Evolutionary conservation across 2,329 filamentous ascomycete species (phyloP).

Genomic region (Alternaria dauci): DNA sequence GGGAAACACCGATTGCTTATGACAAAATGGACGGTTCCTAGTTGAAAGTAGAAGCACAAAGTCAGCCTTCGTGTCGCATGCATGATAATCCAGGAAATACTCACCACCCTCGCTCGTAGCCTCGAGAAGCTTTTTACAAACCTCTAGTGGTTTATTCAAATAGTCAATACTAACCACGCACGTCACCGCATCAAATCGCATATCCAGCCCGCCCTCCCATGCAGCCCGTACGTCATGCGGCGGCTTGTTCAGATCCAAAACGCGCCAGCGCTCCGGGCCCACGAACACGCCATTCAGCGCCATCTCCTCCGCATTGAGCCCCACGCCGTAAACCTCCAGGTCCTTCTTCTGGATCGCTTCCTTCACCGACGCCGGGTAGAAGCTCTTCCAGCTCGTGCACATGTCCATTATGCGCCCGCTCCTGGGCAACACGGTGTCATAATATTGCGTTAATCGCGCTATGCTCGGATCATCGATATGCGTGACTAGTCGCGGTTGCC

Average conservation of each 20-base stretch:
- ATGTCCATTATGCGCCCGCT: slow-evolving; percentile 58
- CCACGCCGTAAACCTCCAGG: slow-evolving; percentile 57
- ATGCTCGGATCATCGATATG: slow-evolving; percentile 64
- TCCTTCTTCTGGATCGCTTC: slow-evolving; percentile 41
- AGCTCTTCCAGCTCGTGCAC: slow-evolving; percentile 61
- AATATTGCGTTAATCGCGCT: slow-evolving; percentile 56
- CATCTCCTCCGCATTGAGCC: slow-evolving; percentile 60
- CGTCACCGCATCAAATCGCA: slow-evolving; percentile 56
- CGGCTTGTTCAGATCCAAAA: slow-evolving; percentile 55
- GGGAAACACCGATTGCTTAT: slow-evolving; percentile 64
- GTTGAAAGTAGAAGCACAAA: not conserved
- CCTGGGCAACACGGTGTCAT: slow-evolving; percentile 53
- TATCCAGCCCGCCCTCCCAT: slow-evolving; percentile 8
- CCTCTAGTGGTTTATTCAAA: slow-evolving; percentile 56
- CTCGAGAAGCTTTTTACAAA: slow-evolving; percentile 54
- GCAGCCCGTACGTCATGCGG: slow-evolving; percentile 41
- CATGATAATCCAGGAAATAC: not conserved
- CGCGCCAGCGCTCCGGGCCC: slow-evolving; percentile 41
- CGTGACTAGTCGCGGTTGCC: slow-evolving; percentile 59
- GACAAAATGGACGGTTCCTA: slow-evolving; percentile 56
- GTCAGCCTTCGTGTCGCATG: not conserved
- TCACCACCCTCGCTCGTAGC: slow-evolving; percentile 54
- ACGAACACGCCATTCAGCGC: slow-evolving; percentile 49
- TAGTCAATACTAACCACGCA: slow-evolving; percentile 64
- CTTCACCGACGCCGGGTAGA: slow-evolving; percentile 52